phyloP scores from a whole-genome alignment of 2,329 filamentous ascomycete species.

The Monosporascus ibericus region DNA sequence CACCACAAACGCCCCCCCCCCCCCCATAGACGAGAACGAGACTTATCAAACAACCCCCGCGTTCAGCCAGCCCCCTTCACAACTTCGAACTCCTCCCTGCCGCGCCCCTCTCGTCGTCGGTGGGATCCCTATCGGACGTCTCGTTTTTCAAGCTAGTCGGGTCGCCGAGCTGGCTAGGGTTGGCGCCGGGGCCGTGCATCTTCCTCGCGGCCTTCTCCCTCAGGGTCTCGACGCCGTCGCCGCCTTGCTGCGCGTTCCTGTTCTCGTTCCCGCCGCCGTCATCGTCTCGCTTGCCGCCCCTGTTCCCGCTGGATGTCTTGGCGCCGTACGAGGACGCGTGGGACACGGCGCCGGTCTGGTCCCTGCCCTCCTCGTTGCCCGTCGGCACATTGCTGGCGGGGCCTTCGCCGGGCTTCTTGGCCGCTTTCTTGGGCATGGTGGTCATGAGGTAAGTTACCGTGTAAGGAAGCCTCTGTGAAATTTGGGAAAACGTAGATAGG shows the following conservation, averaged over 20 bases:
- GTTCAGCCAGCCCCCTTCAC: constrained; percentile 5
- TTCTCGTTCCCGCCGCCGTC: not conserved
- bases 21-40: too few relatives aligned
- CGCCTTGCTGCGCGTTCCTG: not conserved
- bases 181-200: constrained; percentile 15
- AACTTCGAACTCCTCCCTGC: constrained; percentile 18
- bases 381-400: constrained; percentile 15
- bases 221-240: constrained; percentile 6
- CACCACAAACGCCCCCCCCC: too few relatives aligned
- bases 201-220: constrained; percentile 16
- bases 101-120: constrained; percentile 14
- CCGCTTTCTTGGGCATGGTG: constrained; percentile 21
- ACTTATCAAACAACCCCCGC: too few relatives aligned
- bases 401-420: constrained; percentile 19
- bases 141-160: constrained; percentile 19
- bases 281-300: not conserved
- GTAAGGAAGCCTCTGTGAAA: too few relatives aligned
- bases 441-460: too few relatives aligned
- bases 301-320: too few relatives aligned
- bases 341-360: constrained; percentile 1
- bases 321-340: not conserved
- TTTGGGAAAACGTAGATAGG: too few relatives aligned
- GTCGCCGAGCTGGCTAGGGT: constrained; percentile 18
- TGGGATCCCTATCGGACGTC: constrained; percentile 10
- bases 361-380: constrained; percentile 17